These are phyloP conservation scores for Phycomyces nitens DNA, from an alignment of 192 early-diverging fungal genomes.

Conservation along the genomic window DNA sequence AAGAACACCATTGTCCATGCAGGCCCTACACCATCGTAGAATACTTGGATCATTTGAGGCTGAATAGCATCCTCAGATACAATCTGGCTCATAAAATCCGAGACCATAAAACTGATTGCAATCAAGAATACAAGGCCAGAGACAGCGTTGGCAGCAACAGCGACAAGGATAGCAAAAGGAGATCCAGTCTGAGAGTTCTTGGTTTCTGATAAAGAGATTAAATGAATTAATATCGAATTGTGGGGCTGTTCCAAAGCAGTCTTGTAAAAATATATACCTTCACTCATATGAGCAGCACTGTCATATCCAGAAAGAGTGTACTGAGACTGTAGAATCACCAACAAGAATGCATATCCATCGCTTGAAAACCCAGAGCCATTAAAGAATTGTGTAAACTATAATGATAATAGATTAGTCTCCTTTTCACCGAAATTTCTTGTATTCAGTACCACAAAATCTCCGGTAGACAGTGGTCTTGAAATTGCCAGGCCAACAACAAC, in stretches of 20 bases:
- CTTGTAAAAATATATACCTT: conserved; percentile 13
- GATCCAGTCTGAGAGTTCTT: conserved; percentile 37
- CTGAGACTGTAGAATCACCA: conserved; percentile 52
- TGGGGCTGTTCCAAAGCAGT: no score
- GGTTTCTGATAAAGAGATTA: conserved; percentile 22
- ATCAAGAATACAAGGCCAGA: conserved; percentile 47
- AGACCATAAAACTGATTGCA: conserved; percentile 44
- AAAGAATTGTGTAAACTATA: conserved; percentile 46
- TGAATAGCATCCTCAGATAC: conserved; percentile 32
- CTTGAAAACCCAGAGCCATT: conserved; percentile 47
- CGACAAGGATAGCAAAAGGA: conserved; percentile 45
- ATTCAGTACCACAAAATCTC: conserved; percentile 42
- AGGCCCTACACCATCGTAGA: conserved; percentile 44
- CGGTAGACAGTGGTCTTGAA: conserved; percentile 37
- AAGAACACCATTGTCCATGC: conserved; percentile 45
- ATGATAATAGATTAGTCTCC: conserved; percentile 23
- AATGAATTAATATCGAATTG: no score
- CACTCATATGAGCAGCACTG: conserved; percentile 39
- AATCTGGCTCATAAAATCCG: conserved; percentile 38
- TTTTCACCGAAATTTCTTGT: background rate
- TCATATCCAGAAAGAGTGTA: conserved; percentile 55
- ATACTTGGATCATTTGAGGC: conserved; percentile 42
- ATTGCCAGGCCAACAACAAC: conserved; percentile 38
- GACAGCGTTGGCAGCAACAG: conserved; percentile 30
- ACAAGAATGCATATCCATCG: conserved; percentile 47